Evolutionary conservation across 352 stramenopile species (phyloP), one percentile per base, ranked within the genome.

Genomic region (Globisporangium irregulare): DNA sequence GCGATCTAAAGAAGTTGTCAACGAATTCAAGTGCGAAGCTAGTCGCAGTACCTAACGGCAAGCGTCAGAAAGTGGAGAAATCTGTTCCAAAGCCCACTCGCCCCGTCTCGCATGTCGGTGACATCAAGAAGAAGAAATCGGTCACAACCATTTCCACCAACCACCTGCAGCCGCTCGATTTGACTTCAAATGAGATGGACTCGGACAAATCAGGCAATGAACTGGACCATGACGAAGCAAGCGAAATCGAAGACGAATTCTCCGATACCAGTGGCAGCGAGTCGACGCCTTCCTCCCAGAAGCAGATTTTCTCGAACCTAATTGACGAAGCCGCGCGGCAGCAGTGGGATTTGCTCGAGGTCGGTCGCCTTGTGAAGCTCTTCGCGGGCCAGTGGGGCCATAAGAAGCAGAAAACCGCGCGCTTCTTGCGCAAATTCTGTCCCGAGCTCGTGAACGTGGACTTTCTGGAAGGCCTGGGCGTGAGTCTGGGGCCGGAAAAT

Each of bases 401-500:
- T 27, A 79, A 89, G 22, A 73, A 69, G 53, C 75, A 79, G 48
- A 86, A 81, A 38, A 95, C 88, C 3, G 78, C 82, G 6, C 69
- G 62, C 7, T 96, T 96, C 61, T 55, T 96, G 27, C 69, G 67
- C 0, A 70, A 73, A 14, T 81, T 73, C 27, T 96, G 86, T 43
- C 82, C 88, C 4, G 88, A 96, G 66, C 79, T 96, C 10, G 88
- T 96, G 50, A 92, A 78, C 56, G 84, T 92, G 12, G 88, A 95
- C n/a, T 95, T 95, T 54, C 66, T 95, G 4, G 88, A 95, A 74
- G 88, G 88, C 4, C 73, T 95, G 29, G 76, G 76, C 68, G 74
- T 93, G 7, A 75, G 77, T 5, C 62, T 95, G 46, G 73, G 73
- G 1, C 68, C 78, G 4, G 69, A 78, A 27, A 79, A 94, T 27